Evolutionary conservation across 176 grass and related monocot species (phyloP).

Genomic region (Eremochloa ophiuroides): DNA sequence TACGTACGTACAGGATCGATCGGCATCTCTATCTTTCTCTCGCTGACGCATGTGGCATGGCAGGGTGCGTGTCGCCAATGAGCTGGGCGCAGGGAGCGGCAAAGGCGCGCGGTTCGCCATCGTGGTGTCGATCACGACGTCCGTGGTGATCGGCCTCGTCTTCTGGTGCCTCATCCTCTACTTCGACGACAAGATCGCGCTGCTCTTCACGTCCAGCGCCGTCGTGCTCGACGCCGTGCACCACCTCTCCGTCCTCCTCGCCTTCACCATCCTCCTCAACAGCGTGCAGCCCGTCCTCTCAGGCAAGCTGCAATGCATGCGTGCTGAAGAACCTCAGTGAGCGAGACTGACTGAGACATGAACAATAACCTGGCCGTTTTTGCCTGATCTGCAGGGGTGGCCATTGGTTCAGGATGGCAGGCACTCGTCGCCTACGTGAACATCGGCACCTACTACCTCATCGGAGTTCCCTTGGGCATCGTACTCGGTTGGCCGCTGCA

Average conservation of each 20-base stretch:
- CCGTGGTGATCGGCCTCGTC: conserved; percentile 31
- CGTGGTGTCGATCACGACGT: conserved; percentile 47
- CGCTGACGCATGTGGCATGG: neutral
- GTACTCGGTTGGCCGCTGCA: conserved; percentile 39
- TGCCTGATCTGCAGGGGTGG: conserved; percentile 62
- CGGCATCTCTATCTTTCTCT: neutral
- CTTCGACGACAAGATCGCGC: conserved; percentile 37
- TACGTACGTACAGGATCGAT: neutral
- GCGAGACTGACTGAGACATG: no score
- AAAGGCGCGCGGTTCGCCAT: conserved; percentile 43
- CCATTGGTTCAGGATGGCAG: conserved; percentile 62
- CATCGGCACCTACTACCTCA: conserved; percentile 52
- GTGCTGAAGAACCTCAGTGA: no score
- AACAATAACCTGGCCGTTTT: no score
- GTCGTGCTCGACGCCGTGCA: conserved; percentile 36
- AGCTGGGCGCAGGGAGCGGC: conserved; percentile 51
- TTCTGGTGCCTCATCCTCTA: conserved; percentile 47
- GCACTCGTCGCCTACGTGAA: conserved; percentile 59
- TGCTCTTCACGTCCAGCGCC: conserved; percentile 41
- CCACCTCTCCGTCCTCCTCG: conserved; percentile 34
- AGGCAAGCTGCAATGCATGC: no score
- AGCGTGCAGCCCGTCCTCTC: conserved; percentile 60
- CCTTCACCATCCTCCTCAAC: conserved; percentile 58
- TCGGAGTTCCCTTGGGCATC: conserved; percentile 50
- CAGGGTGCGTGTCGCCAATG: conserved; percentile 50